Base-by-base conservation (phyloP, 1,139 yeast species). In the Candida glucosophila region DNA sequence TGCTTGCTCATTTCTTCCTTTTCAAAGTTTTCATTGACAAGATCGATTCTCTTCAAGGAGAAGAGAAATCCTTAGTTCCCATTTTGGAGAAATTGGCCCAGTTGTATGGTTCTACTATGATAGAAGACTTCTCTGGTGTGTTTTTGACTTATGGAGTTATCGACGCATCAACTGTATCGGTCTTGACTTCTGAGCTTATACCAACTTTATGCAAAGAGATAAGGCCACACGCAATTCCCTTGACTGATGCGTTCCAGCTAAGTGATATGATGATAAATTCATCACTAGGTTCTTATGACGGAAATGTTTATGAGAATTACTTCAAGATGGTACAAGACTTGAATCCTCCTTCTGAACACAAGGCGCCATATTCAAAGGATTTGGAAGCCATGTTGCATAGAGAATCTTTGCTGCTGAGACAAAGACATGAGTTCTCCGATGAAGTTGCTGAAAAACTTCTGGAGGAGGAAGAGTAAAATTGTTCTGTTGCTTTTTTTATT, bases 211-310 rank as follows among this genome's bases (percentile, higher is more conserved):
- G 74, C 36, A 45, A 54, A 12, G 61, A 56, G 22, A 43, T 78
- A 29, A 71, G 96, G 52, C 75, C 76, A 24, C 77, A 80, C 43
- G 80, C 78, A 30, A 73, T 85, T 48, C 82, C 83, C 12, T 65
- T 82, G 41, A 81, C 94, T n/a, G 97, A 88, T 55, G 71, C 95
- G 5, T 88, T 88, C 69, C 77, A 79, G 58, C 68, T 80, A 46
- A 73, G 88, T 19, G 96, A 88, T 55, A 81, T 73, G 59, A 71
- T 80, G 57, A 69, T 88, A 49, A 83, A 86, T 57, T 73, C 96
- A 2, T 78, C 95, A 17, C 69, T 88, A 36, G 97, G 96, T 35
- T 68, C 65, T 43, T 80, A 71, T 54, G 77, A 83, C 44, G 97
- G 97, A 39, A 80, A 86, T 50, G 77, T 83, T 30, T 88, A 86